These are phyloP conservation scores for Heritiera fomes DNA, from an alignment of 345 rosid genomes.

Conservation along the genomic window DNA sequence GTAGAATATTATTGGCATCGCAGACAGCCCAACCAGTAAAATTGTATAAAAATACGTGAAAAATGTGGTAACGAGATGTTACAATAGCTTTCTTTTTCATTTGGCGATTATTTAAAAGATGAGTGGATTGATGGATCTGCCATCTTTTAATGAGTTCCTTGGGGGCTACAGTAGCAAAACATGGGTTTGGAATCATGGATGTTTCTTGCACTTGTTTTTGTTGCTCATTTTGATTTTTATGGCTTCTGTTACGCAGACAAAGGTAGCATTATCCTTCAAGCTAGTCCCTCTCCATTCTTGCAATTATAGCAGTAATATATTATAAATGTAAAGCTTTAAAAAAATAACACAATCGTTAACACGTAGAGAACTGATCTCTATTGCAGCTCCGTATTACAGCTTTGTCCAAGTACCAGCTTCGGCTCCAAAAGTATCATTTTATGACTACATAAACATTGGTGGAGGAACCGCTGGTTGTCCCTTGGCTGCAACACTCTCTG, in stretches of 20 bases:
- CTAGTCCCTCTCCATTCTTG: neutral
- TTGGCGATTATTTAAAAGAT: neutral
- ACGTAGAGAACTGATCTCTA: neutral
- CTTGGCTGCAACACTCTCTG: constrained; percentile 72
- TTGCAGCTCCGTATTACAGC: constrained; percentile 50
- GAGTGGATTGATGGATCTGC: neutral
- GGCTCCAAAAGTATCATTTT: constrained; percentile 47
- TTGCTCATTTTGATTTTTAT: constrained; percentile 28
- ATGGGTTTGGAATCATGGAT: constrained; percentile 33
- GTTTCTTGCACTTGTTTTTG: constrained; percentile 25
- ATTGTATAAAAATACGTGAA: too few species aligned
- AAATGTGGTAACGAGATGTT: too few species aligned
- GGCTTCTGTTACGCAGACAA: constrained; percentile 41
- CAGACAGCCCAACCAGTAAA: too few species aligned
- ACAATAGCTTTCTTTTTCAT: neutral
- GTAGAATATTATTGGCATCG: too few species aligned
- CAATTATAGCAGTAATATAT: neutral
- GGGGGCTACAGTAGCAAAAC: neutral
- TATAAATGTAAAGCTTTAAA: neutral
- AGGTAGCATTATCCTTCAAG: constrained; percentile 36
- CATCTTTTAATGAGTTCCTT: neutral
- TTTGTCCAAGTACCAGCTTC: constrained; percentile 62
- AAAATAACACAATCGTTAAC: too few species aligned
- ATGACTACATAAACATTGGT: constrained; percentile 76
- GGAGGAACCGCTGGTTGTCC: constrained; percentile 93